These are phyloP conservation scores for Staphylotrichum longicolle DNA, from an alignment of 495 filamentous ascomycete genomes.

Conservation along the genomic window DNA sequence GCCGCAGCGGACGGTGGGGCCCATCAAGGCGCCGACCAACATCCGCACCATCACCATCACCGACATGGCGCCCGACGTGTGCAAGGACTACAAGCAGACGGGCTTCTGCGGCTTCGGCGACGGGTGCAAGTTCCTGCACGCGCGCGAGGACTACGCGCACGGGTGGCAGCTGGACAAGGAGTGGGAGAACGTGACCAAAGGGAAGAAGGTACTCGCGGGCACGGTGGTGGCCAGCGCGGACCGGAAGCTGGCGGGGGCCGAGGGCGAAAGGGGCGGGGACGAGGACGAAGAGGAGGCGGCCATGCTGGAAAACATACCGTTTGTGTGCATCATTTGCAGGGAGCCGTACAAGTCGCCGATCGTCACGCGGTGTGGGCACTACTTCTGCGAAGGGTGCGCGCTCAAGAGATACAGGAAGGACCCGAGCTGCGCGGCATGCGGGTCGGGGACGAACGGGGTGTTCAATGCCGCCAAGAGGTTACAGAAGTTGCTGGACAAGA, in stretches of 20 bases:
- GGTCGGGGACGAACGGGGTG: slow-evolving; percentile 77
- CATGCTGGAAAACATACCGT: slow-evolving; percentile 82
- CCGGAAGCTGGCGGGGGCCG: slow-evolving; percentile 37
- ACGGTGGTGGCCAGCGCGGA: slow-evolving; percentile 62
- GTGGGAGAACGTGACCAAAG: slow-evolving; percentile 82
- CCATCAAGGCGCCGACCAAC: slow-evolving; percentile 84
- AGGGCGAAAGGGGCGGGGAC: slow-evolving; percentile 44
- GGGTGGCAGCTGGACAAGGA: slow-evolving; percentile 95
- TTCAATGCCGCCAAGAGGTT: slow-evolving; percentile 88
- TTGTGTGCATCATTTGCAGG: slow-evolving; percentile 91
- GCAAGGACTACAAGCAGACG: slow-evolving; percentile 64
- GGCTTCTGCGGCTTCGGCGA: slow-evolving; percentile 34
- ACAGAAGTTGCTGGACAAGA: slow-evolving; percentile 77
- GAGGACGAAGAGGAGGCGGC: slow-evolving; percentile 72
- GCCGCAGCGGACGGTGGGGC: slow-evolving; percentile 68
- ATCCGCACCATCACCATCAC: slow-evolving; percentile 86
- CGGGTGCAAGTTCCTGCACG: slow-evolving; percentile 83
- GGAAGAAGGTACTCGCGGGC: slow-evolving; percentile 63
- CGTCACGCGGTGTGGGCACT: slow-evolving; percentile 88
- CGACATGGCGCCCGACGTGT: slow-evolving; percentile 91
- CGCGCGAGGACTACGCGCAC: slow-evolving; percentile 82
- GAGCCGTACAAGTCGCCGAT: slow-evolving; percentile 78
- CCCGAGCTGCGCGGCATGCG: slow-evolving; percentile 82
- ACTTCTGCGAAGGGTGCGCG: slow-evolving; percentile 91
- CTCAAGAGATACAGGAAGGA: slow-evolving; percentile 74